Evolutionary conservation across 164 flowering plant genomes (phyloP).

Genomic region (Vitis vinifera): DNA sequence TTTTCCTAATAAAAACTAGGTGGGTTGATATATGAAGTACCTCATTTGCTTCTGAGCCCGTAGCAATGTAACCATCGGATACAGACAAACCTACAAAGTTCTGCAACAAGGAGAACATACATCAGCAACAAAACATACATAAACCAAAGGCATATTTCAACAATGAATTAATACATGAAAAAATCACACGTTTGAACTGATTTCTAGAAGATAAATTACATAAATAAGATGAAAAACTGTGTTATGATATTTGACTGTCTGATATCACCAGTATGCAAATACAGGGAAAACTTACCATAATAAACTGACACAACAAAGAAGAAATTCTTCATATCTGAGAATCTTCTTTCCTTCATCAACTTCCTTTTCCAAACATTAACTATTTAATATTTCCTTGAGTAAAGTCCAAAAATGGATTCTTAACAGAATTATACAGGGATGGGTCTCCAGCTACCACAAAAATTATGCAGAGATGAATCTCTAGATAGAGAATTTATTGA

Average conservation of each 20-base stretch:
- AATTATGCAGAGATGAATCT: background rate
- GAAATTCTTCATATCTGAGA: background rate
- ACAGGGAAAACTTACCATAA: background rate
- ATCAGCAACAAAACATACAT: constrained; percentile 14
- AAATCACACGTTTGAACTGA: background rate
- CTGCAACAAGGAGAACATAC: constrained; percentile 42
- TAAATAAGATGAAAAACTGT: background rate
- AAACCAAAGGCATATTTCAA: background rate
- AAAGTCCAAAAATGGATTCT: background rate
- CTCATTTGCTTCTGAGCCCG: constrained; percentile 99
- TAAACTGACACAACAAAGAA: background rate
- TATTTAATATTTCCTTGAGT: background rate
- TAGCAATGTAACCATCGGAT: constrained; percentile 88
- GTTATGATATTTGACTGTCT: background rate
- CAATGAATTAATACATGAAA: background rate
- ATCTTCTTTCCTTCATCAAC: no score
- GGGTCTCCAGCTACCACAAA: no score
- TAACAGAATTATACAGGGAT: background rate
- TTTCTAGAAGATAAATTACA: background rate
- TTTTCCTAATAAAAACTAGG: background rate
- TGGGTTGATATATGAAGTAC: constrained; percentile 31
- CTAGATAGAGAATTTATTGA: background rate
- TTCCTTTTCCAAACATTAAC: no score
- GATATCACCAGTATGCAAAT: background rate
- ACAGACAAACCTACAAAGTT: constrained; percentile 96